Evolutionary conservation across 805 yeast species (phyloP).

Genomic region (Pichia rugopelliculosa): DNA sequence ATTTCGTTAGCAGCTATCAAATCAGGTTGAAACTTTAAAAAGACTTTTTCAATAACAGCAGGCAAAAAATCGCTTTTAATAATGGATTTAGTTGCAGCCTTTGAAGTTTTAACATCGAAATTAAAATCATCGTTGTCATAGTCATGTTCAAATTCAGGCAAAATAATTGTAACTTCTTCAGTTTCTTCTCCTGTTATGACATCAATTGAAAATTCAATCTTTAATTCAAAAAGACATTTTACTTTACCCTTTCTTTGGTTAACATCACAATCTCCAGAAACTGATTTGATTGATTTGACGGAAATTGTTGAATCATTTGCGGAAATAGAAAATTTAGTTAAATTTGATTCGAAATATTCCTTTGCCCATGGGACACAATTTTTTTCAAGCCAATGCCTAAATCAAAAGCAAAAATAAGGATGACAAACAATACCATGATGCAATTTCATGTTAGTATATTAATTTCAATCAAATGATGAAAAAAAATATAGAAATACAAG

Average conservation of each 20-base stretch:
- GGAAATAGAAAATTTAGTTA: slow-evolving; percentile 39
- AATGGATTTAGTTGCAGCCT: slow-evolving; percentile 29
- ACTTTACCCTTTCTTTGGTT: slow-evolving; percentile 80
- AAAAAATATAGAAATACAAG: neutral
- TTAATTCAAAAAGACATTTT: slow-evolving; percentile 65
- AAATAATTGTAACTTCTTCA: slow-evolving; percentile 36
- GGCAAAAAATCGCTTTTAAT: slow-evolving; percentile 49
- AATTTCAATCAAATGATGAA: neutral
- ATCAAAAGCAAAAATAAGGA: neutral
- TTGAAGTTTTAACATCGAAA: slow-evolving; percentile 37
- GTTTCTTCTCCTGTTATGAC: slow-evolving; percentile 30
- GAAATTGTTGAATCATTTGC: slow-evolving; percentile 30
- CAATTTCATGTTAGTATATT: neutral
- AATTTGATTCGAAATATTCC: slow-evolving; percentile 56
- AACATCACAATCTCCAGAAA: slow-evolving; percentile 74
- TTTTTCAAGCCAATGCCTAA: slow-evolving; percentile 95
- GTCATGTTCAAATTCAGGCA: slow-evolving; percentile 74
- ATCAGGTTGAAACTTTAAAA: slow-evolving; percentile 55
- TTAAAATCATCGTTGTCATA: slow-evolving; percentile 60
- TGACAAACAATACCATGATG: neutral
- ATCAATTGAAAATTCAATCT: slow-evolving; percentile 39
- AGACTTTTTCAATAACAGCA: slow-evolving; percentile 32
- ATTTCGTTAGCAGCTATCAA: slow-evolving; percentile 54
- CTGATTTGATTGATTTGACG: slow-evolving; percentile 32
- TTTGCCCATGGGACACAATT: slow-evolving; percentile 91